A percentile compares a stretch with the other conserved stretches of the same genome.
Conservation (phyloP, 1,139 yeast genomes). For the Nadsonia starkeyi-henricii region DNA sequence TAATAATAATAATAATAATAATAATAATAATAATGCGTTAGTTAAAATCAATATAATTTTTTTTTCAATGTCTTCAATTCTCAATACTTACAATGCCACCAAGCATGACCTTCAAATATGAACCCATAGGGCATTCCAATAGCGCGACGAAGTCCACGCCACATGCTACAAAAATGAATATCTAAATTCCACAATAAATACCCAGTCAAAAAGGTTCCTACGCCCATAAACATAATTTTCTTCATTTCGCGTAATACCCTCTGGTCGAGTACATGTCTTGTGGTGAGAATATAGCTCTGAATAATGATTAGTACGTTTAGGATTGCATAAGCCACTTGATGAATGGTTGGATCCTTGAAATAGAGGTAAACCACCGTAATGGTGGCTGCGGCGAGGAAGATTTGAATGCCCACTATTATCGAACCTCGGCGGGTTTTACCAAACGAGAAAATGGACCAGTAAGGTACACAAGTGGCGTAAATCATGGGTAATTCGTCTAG, state of each 20-base stretch:
- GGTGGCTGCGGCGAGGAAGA: constrained; percentile 33
- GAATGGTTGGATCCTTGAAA: constrained; percentile 72
- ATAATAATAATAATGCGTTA: too few relatives aligned
- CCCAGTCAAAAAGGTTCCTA: constrained; percentile 54
- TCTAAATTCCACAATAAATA: constrained; percentile 78
- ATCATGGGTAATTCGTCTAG: constrained; percentile 96
- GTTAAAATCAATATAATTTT: too few relatives aligned
- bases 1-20: too few relatives aligned
- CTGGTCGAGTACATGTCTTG: constrained; percentile 35
- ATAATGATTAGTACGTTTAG: constrained; percentile 49
- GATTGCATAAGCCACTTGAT: constrained; percentile 63
- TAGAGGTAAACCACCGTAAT: constrained; percentile 51
- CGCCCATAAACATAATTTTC: constrained; percentile 44
- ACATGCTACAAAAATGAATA: constrained; percentile 58
- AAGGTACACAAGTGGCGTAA: constrained; percentile 90
- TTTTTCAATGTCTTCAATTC: not conserved
- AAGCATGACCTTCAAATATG: constrained; percentile 82
- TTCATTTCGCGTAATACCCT: constrained; percentile 35
- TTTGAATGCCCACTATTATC: constrained; percentile 19
- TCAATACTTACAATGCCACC: constrained; percentile 62
- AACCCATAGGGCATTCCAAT: constrained; percentile 85
- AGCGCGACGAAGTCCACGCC: constrained; percentile 47
- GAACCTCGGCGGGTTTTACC: constrained; percentile 30
- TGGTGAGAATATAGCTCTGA: constrained; percentile 39
- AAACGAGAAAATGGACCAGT: constrained; percentile 77